A percentile compares a stretch with the other conserved stretches of the same genome.
phyloP scores from a whole-genome alignment of 352 stramenopile species.

The Globisporangium spiculum region DNA sequence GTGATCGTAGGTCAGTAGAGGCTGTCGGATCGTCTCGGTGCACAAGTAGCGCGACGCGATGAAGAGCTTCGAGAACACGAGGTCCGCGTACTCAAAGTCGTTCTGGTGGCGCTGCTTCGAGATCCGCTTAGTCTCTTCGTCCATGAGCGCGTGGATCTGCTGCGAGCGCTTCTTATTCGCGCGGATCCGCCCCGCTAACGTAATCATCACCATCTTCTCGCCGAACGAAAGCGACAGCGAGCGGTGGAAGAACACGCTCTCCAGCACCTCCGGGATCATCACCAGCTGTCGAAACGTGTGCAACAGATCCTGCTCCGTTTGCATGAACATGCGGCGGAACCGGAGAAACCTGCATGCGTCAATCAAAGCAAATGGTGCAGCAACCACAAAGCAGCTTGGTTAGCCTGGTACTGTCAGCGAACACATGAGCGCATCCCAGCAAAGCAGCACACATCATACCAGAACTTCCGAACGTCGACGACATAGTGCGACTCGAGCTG shows the following conservation, averaged over 20 bases:
- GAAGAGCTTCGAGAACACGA: slow-evolving; percentile 22
- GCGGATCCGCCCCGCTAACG: slow-evolving; percentile 17
- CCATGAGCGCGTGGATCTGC: slow-evolving; percentile 19
- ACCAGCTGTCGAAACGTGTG: slow-evolving; percentile 28
- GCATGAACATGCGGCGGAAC: slow-evolving; percentile 16
- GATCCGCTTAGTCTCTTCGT: slow-evolving; percentile 20
- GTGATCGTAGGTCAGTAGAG: slow-evolving; percentile 27
- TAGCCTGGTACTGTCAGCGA: neutral
- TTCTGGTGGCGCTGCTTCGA: slow-evolving; percentile 10
- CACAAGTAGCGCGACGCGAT: slow-evolving; percentile 24
- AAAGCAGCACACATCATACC: slow-evolving; percentile 11
- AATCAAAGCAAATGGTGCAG: neutral
- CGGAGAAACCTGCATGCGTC: slow-evolving; percentile 17
- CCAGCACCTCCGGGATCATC: slow-evolving; percentile 27
- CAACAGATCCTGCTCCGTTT: slow-evolving; percentile 23
- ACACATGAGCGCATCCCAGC: neutral
- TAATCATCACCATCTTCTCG: slow-evolving; percentile 7
- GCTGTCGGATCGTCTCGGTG: slow-evolving; percentile 23
- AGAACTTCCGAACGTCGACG: slow-evolving; percentile 23
- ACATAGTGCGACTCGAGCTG: slow-evolving; percentile 26
- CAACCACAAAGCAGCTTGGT: neutral
- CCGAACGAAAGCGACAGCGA: slow-evolving; percentile 9
- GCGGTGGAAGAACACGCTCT: slow-evolving; percentile 22
- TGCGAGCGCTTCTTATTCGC: slow-evolving; percentile 7
- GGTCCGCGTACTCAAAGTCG: slow-evolving; percentile 24